These are phyloP conservation scores for Reutealis trisperma DNA, from an alignment of 345 rosid species.

Conservation along the genomic window DNA sequence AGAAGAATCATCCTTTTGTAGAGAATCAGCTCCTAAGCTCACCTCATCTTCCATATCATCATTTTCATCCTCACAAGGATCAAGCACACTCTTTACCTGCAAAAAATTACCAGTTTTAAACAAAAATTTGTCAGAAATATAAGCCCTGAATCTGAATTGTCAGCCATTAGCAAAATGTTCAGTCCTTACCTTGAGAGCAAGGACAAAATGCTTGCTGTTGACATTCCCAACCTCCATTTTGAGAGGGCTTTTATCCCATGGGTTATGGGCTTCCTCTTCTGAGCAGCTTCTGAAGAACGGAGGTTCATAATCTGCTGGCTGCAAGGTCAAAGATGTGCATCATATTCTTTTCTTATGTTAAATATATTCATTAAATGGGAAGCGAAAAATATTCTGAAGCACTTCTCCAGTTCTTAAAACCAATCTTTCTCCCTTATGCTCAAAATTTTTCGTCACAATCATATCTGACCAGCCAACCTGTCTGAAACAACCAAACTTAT, in stretches of 20 bases:
- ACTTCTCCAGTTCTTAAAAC: background rate
- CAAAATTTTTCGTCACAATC: background rate
- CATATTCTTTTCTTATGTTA: background rate
- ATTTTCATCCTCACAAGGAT: conserved; percentile 93
- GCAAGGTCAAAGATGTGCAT: conserved; percentile 24
- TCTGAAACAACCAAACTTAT: background rate
- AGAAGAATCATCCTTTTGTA: conserved; percentile 55
- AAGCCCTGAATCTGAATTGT: conserved; percentile 8
- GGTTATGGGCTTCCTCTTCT: conserved; percentile 76
- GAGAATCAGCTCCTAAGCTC: conserved; percentile 67
- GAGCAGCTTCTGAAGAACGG: conserved; percentile 89
- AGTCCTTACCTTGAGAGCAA: conserved; percentile 71
- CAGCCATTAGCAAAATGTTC: conserved; percentile 6
- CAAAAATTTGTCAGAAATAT: conserved; percentile 5
- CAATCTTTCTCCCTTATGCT: background rate
- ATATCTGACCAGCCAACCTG: background rate
- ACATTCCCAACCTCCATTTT: conserved; percentile 96
- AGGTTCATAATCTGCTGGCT: conserved; percentile 95
- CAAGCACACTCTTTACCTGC: conserved; percentile 97
- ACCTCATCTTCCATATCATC: conserved; percentile 68
- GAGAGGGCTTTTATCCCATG: conserved; percentile 87
- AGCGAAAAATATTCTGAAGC: background rate
- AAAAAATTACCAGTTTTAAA: conserved; percentile 16
- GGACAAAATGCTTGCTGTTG: conserved; percentile 89
- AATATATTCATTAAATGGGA: background rate